Evolutionary conservation across 306 rosid species (phyloP).

Genomic region (Carpinus viminea): DNA sequence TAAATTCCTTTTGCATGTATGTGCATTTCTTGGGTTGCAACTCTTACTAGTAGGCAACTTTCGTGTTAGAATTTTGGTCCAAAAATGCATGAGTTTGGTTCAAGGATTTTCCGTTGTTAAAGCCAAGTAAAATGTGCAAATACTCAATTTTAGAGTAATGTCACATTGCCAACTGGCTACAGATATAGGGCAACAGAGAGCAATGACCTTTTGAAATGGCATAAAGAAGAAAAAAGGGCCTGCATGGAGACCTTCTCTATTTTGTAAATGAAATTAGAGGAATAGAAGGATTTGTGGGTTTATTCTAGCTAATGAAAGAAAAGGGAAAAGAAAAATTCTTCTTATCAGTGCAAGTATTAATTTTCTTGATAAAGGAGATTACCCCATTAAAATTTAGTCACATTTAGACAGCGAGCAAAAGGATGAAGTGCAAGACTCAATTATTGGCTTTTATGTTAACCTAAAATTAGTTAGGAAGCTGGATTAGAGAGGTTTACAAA

Average conservation of each 20-base stretch:
- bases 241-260: not conserved
- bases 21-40: conserved; percentile 4
- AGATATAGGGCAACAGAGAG: not conserved
- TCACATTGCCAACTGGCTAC: conserved; percentile 9
- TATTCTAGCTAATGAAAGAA: not conserved
- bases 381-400: not conserved
- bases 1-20: conserved; percentile 4
- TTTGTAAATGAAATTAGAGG: not conserved
- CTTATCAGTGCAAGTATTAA: not conserved
- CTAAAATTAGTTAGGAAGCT: not conserved
- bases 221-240: not conserved
- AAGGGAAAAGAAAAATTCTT: not conserved
- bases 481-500: not conserved
- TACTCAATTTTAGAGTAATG: conserved; percentile 3
- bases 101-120: conserved; percentile 1
- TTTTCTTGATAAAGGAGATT: not conserved
- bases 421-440: not conserved
- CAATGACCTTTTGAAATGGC: not conserved
- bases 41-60: conserved; percentile 13
- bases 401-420: not conserved
- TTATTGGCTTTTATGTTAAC: not conserved
- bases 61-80: conserved; percentile 9
- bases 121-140: not conserved
- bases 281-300: not conserved
- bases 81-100: conserved; percentile 1